phyloP scores from a whole-genome alignment of 768 basidiomycete genomes.

The Amanita inopinata region DNA sequence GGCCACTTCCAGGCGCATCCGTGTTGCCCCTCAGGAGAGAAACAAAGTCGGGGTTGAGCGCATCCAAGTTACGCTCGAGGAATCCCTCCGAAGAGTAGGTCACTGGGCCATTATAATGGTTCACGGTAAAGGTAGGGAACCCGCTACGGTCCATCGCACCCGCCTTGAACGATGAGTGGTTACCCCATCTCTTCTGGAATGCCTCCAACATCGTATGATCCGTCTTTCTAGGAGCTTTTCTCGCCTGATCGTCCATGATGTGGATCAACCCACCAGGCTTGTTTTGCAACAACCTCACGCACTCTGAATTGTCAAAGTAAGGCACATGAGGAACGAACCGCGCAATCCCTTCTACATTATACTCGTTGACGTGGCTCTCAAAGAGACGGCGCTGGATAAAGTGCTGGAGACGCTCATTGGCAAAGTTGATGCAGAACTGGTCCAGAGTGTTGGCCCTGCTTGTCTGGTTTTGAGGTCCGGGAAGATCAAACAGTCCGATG shows the following conservation, averaged over 20 bases:
- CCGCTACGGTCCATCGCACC: constrained; percentile 69
- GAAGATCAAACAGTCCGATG: constrained; percentile 89
- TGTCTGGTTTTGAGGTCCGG: constrained; percentile 85
- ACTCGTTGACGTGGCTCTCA: constrained; percentile 75
- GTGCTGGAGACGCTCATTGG: constrained; percentile 83
- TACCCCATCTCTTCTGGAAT: constrained; percentile 89
- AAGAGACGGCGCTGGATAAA: constrained; percentile 77
- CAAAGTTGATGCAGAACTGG: constrained; percentile 94
- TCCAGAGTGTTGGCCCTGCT: constrained; percentile 88
- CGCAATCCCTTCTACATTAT: constrained; percentile 72
- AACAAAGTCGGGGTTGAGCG: constrained; percentile 89
- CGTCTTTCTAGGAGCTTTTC: constrained; percentile 79
- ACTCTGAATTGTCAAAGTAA: constrained; percentile 89
- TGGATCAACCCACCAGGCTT: constrained; percentile 87
- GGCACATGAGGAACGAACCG: constrained; percentile 58
- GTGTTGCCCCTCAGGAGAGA: constrained; percentile 69
- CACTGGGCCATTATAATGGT: constrained; percentile 86
- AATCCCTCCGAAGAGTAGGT: constrained; percentile 89
- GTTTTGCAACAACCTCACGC: constrained; percentile 77
- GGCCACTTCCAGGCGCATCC: constrained; percentile 18
- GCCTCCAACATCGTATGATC: constrained; percentile 93
- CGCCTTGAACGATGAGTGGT: constrained; percentile 85
- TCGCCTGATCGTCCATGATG: constrained; percentile 96
- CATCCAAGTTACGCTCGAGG: constrained; percentile 81
- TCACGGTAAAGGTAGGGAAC: constrained; percentile 80